Evolutionary conservation across 139 green algal genomes (phyloP), one percentile per base, ranked within the genome.

Genomic region (Trebouxia sp.): DNA sequence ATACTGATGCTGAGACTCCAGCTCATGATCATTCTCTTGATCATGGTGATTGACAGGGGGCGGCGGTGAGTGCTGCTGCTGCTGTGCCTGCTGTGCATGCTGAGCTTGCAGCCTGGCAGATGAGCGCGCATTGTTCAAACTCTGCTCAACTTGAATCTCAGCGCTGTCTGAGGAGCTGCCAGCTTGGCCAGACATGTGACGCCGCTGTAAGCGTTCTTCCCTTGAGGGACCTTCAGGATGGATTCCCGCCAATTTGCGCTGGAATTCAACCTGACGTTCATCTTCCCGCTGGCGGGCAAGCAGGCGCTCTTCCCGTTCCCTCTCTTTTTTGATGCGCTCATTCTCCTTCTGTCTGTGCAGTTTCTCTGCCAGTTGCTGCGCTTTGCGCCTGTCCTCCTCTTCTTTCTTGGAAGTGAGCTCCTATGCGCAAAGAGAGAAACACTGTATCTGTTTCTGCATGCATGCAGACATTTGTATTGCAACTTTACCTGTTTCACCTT

Each of bases 391-490:
- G 37, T 86, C 85, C 82, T 89, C 82, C 75, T 90, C 86, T 37
- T 90, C 85, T 67, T 88, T 89, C 79, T 83, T 85, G 41, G 75
- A 78, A 35, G 78, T 65, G 30, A 87, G 58, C 69, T 65, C 66
- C 79, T 83, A 39, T 4, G 22, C 20, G n/a, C 12, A 39, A 39
- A 12, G 55, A 10, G 15, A 10, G 45, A n/a, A 30, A 14, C 41
- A 42, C 5, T 39, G 41, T 0, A 45, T n/a, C n/a, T n/a, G n/a
- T n/a, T 58, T 14, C 48, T n/a, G 48, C 17, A 17, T 58, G 48
- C 48, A 58, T 58, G 48, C 48, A 58, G 17, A 17, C 48, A 14
- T 58, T 14, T 17, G 17, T n/a, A 47, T 6, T 74, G 7, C 56
- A 8, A 69, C 1, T 22, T 37, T 14, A 39, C 17, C 26, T 69